Evolutionary conservation across 352 stramenopile species (phyloP).

Genomic region (Phytophthora cryptogea): DNA sequence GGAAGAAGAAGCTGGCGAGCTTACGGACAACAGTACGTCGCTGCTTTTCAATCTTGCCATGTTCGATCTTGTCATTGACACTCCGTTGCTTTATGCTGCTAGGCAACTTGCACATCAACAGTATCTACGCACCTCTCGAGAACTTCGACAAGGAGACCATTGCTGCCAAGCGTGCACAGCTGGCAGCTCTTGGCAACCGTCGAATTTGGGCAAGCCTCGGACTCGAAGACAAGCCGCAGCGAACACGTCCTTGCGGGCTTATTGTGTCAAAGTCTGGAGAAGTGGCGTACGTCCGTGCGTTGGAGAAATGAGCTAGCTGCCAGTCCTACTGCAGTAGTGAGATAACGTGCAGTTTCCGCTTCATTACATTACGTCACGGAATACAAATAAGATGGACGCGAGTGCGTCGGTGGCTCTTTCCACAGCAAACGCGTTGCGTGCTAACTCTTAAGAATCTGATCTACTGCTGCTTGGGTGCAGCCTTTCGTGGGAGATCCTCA

Average conservation of each 20-base stretch:
- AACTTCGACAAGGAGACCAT: constrained; percentile 82
- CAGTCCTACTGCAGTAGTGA: neutral
- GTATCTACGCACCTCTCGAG: constrained; percentile 75
- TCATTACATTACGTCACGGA: constrained; percentile 28
- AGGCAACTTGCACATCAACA: constrained; percentile 69
- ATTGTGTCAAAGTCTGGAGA: constrained; percentile 79
- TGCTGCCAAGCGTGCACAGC: constrained; percentile 78
- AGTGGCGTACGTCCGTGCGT: constrained; percentile 66
- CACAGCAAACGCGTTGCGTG: constrained; percentile 4
- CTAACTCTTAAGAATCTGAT: constrained; percentile 2
- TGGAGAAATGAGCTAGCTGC: constrained; percentile 51
- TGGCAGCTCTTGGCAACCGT: constrained; percentile 73
- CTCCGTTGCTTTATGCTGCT: neutral
- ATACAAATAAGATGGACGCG: constrained; percentile 40
- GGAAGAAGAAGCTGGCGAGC: constrained; percentile 77
- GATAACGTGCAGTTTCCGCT: constrained; percentile 24
- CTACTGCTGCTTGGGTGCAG: constrained; percentile 41
- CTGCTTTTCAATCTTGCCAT: neutral
- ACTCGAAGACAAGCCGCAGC: constrained; percentile 76
- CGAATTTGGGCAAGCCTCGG: constrained; percentile 86
- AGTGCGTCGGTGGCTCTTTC: neutral
- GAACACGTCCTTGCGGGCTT: constrained; percentile 56
- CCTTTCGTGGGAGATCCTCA: constrained; percentile 65
- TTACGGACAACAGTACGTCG: constrained; percentile 61
- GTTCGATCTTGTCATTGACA: constrained; percentile 2